Conservation (phyloP, 2,329 filamentous ascomycete species). For the Cryphonectria japonica region DNA sequence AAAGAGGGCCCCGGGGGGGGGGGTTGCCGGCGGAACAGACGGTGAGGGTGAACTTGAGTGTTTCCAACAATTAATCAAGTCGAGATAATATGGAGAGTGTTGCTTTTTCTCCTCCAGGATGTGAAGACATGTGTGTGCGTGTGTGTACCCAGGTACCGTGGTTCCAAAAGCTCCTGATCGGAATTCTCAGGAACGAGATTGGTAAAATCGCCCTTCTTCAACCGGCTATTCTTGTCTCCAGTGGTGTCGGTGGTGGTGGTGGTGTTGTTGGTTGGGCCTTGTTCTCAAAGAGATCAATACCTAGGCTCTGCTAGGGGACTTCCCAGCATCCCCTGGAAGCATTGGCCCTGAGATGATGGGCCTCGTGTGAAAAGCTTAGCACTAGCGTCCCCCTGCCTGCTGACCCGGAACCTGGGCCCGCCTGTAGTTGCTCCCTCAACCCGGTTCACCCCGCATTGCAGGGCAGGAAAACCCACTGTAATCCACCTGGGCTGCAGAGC, state of each 20-base stretch:
- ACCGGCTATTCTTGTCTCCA: not conserved
- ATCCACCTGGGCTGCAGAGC: constrained; percentile 14
- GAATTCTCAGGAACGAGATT: constrained; percentile 26
- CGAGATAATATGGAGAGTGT: not conserved
- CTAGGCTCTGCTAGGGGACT: not conserved
- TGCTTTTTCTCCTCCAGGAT: not conserved
- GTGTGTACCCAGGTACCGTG: not conserved
- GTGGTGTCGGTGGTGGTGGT: not conserved
- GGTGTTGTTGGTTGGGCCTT: constrained; percentile 5
- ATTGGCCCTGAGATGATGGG: constrained; percentile 4
- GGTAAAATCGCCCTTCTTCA: not conserved
- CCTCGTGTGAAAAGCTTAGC: not conserved
- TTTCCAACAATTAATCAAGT: no score
- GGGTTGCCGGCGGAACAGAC: not conserved
- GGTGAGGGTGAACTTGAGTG: constrained; percentile 11
- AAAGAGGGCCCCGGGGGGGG: not conserved
- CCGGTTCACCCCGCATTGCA: constrained; percentile 28
- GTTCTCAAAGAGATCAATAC: not conserved
- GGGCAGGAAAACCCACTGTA: constrained; percentile 9
- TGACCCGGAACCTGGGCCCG: constrained; percentile 15
- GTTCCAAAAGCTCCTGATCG: constrained; percentile 16
- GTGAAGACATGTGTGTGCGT: no score
- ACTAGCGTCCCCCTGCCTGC: not conserved
- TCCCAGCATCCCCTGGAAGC: not conserved
- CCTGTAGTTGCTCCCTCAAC: constrained; percentile 16